Evolutionary conservation across 495 filamentous ascomycete genomes (phyloP).

Genomic region (Bombardia bombarda): DNA sequence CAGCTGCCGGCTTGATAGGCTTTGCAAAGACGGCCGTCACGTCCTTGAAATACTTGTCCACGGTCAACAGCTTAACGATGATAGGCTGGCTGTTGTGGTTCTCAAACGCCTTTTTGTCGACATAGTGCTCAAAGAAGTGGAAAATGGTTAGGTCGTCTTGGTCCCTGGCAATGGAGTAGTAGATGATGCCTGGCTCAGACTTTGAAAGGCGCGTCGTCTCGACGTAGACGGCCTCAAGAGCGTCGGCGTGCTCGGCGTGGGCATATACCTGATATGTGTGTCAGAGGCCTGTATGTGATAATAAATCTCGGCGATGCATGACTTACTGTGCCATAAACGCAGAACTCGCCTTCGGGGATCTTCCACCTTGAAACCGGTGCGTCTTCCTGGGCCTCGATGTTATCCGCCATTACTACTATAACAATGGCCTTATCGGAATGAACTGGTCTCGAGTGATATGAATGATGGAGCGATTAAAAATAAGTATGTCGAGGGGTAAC

Average conservation of each 20-base stretch:
- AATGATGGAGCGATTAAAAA: no score
- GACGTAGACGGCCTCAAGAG: conserved; percentile 25
- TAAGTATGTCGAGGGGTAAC: no score
- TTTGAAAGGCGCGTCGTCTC: conserved; percentile 24
- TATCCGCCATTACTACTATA: no score
- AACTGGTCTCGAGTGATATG: no score
- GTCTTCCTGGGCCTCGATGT: no score
- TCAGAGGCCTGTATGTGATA: background rate
- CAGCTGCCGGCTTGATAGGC: background rate
- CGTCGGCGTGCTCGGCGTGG: conserved; percentile 26
- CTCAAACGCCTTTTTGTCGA: conserved; percentile 20
- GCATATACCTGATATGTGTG: conserved; percentile 17
- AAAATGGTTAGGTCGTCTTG: conserved; percentile 21
- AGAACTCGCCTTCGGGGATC: conserved; percentile 10
- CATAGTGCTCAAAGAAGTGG: conserved; percentile 31
- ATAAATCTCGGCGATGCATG: no score
- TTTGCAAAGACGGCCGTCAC: conserved; percentile 23
- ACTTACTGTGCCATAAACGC: conserved; percentile 7
- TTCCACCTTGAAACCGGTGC: no score
- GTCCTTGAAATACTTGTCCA: conserved; percentile 18
- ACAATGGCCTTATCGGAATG: no score
- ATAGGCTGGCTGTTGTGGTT: conserved; percentile 25
- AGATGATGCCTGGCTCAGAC: conserved; percentile 25
- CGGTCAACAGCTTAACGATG: conserved; percentile 23
- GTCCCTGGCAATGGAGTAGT: conserved; percentile 27